Percentiles rank a stretch among this genome's conserved stretches.
Evolutionary conservation across 257 asterid genomes (phyloP).

Genomic region (Solanum pimpinellifolium): DNA sequence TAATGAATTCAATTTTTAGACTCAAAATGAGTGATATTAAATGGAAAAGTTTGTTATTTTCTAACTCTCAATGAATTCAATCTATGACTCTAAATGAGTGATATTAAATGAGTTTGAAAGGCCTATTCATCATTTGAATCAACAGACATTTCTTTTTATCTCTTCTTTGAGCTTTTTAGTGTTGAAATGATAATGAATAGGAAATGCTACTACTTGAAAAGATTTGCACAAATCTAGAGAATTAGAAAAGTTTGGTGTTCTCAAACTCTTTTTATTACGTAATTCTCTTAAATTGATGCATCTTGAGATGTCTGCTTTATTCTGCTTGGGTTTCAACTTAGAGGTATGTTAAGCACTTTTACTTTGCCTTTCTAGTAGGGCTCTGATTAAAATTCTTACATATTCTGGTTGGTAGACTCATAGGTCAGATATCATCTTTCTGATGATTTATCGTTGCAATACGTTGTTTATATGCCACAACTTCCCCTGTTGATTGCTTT

Average conservation of each 20-base stretch:
- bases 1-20: neutral
- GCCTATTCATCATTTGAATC: neutral
- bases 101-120: conserved; percentile 1
- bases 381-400: neutral
- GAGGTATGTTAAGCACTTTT: neutral
- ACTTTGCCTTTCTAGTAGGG: neutral
- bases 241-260: neutral
- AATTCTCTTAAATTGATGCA: neutral
- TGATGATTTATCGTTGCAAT: neutral
- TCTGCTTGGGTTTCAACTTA: neutral
- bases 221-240: neutral
- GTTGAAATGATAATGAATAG: neutral
- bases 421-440: neutral
- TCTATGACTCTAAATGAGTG: neutral
- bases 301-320: neutral
- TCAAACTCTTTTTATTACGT: neutral
- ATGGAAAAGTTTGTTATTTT: neutral
- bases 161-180: neutral
- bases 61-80: neutral
- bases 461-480: neutral
- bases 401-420: neutral
- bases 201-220: neutral
- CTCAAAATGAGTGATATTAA: neutral
- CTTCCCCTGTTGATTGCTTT: neutral
- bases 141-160: neutral